Conservation (phyloP, 2,329 filamentous ascomycete genomes). For the Penicillium sp. region DNA sequence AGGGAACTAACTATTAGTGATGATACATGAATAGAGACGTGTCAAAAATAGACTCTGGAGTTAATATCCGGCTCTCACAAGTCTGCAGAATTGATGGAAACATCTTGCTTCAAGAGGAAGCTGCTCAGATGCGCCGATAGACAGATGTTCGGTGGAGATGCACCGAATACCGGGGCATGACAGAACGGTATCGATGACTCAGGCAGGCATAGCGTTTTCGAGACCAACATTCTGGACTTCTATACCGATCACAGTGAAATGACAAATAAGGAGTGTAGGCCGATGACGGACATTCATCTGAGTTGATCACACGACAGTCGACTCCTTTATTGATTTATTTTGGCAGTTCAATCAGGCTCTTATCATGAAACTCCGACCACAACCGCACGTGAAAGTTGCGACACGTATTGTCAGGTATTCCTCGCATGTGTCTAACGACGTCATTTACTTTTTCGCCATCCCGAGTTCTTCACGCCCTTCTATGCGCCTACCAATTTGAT, state of each 20-base stretch:
- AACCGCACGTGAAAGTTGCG: slow-evolving; percentile 33
- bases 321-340: not conserved
- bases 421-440: slow-evolving; percentile 31
- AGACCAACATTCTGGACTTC: not conserved
- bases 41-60: no score
- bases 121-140: not conserved
- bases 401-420: slow-evolving; percentile 26
- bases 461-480: slow-evolving; percentile 14
- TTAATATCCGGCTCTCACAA: not conserved
- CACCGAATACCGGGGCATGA: slow-evolving; percentile 37
- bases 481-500: not conserved
- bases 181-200: slow-evolving; percentile 30
- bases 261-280: not conserved
- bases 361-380: slow-evolving; percentile 10
- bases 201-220: slow-evolving; percentile 11
- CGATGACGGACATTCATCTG: not conserved
- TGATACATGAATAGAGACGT: no score
- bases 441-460: slow-evolving; percentile 24
- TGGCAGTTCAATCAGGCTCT: not conserved
- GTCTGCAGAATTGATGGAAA: no score
- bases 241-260: not conserved
- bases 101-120: not conserved
- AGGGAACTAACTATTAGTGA: no score
- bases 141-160: slow-evolving; percentile 25
- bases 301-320: not conserved